Conservation (phyloP, 768 basidiomycete genomes). For the Boletus coccyginus region DNA sequence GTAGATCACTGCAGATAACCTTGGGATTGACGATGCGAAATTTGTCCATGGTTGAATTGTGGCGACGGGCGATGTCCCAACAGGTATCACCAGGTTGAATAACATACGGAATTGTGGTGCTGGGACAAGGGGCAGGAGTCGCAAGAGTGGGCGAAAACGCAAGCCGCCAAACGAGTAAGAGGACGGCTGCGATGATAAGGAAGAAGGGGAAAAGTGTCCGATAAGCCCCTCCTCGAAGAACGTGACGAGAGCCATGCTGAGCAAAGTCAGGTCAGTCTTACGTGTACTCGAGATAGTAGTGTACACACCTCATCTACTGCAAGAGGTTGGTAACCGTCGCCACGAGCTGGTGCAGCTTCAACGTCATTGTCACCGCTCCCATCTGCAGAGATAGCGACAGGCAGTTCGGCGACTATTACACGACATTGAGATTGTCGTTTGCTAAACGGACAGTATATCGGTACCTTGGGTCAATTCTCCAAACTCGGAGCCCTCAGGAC, state of each 20-base stretch:
- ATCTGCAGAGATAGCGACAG: slow-evolving; percentile 25
- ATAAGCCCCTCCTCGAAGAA: slow-evolving; percentile 45
- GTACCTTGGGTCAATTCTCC: slow-evolving; percentile 48
- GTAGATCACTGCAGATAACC: slow-evolving; percentile 54
- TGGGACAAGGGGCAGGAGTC: slow-evolving; percentile 28
- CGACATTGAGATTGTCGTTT: neutral
- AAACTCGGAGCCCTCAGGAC: slow-evolving; percentile 58
- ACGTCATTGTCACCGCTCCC: slow-evolving; percentile 41
- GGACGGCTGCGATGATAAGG: slow-evolving; percentile 59
- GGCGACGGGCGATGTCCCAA: slow-evolving; percentile 54
- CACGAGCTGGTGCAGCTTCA: slow-evolving; percentile 52
- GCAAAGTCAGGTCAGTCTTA: slow-evolving; percentile 14
- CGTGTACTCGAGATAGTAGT: neutral
- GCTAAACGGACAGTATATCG: neutral
- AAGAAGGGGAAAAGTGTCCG: slow-evolving; percentile 70
- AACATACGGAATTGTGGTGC: slow-evolving; percentile 42
- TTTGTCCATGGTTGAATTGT: slow-evolving; percentile 50
- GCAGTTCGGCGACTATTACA: slow-evolving; percentile 30
- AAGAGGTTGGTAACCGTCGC: slow-evolving; percentile 58
- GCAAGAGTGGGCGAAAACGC: slow-evolving; percentile 37
- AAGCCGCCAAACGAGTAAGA: slow-evolving; percentile 65
- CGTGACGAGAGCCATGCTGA: slow-evolving; percentile 31
- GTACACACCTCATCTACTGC: slow-evolving; percentile 46
- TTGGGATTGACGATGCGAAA: slow-evolving; percentile 51
- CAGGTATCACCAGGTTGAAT: slow-evolving; percentile 62